Conservation (phyloP, 1,284 basidiomycete species). For the Coriolopsis trogii region DNA sequence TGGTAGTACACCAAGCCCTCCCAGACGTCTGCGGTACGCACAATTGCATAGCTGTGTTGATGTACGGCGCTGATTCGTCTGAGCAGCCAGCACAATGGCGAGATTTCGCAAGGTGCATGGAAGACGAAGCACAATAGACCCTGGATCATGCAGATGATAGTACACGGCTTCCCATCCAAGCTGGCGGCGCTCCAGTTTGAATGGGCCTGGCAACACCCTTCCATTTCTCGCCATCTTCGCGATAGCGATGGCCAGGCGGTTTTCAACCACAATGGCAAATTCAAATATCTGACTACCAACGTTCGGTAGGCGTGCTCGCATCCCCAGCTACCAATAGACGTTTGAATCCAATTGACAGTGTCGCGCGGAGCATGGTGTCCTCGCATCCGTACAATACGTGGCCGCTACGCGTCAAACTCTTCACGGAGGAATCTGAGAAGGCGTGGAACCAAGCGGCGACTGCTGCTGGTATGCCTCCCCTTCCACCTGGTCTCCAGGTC, state of each 20-base stretch:
- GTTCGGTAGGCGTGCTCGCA: conserved; percentile 43
- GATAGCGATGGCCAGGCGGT: conserved; percentile 42
- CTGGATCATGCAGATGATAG: conserved; percentile 91
- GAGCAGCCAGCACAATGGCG: conserved; percentile 82
- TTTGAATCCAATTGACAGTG: conserved; percentile 32
- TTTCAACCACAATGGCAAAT: conserved; percentile 36
- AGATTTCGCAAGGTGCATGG: conserved; percentile 73
- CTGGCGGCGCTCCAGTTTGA: conserved; percentile 87
- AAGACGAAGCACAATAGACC: conserved; percentile 75
- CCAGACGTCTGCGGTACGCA: conserved; percentile 63
- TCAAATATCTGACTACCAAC: conserved; percentile 44
- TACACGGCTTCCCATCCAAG: conserved; percentile 87
- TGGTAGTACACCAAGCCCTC: conserved; percentile 83
- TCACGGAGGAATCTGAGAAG: conserved; percentile 61
- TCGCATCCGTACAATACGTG: conserved; percentile 62
- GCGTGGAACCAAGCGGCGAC: conserved; percentile 45
- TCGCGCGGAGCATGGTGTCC: conserved; percentile 56
- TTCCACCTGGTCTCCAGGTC: conserved; percentile 56
- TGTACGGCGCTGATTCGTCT: background rate
- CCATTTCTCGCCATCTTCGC: conserved; percentile 59
- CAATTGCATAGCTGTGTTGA: background rate
- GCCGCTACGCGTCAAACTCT: conserved; percentile 72
- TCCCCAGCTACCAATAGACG: background rate
- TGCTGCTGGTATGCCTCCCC: conserved; percentile 28
- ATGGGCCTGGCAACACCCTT: conserved; percentile 90